Evolutionary conservation across 2,329 filamentous ascomycete species (phyloP), one percentile per base, ranked within the genome.

Genomic region (Scytalidium sp.): DNA sequence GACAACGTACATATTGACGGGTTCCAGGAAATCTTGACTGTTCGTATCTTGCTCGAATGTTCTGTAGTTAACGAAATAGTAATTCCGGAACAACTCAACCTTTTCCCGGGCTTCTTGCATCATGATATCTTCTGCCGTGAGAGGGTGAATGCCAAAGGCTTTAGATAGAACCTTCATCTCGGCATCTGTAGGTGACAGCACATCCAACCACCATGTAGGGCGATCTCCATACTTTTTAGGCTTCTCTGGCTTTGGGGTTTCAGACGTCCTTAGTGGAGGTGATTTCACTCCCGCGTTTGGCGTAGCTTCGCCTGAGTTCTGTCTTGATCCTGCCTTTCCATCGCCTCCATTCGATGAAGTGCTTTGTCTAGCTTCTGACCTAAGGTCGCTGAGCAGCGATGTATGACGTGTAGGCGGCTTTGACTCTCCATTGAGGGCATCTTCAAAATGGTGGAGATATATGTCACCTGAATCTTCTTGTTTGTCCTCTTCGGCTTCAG

Each of bases 51-150:
- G 94, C 66, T 99, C 94, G 64, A 99, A 99, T 1, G 91, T 95
- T 15, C 94, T 88, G 68, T 99, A 99, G 67, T 96, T 97, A 71
- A 99, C 90, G 63, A 99, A 97, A 69, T 99, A 99, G 72, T 99
- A 99, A 66, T 96, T 88, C 27, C 90, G 86, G 75, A 99, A 99
- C 1, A 99, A 78, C 67, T 99, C 94, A 1, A 99, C 94, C 71
- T 99, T 99, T 65, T 99, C 94, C 19, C 94, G 92, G 39, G 92
- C 89, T 72, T 99, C 94, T 67, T 97, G 90, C 75, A 97, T 86
- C 80, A 97, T 87, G 61, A 99, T 97, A 65, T 99, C 94, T 68
- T 99, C 94, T 2, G 90, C 87, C 0, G 94, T 99, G 51, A 99
- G 74, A 1, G 94, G 92, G 70, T 99, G 94, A 52, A 99, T 97